Evolutionary conservation across 495 filamentous ascomycete genomes (phyloP).

Genomic region (Penicillium subrubescens): DNA sequence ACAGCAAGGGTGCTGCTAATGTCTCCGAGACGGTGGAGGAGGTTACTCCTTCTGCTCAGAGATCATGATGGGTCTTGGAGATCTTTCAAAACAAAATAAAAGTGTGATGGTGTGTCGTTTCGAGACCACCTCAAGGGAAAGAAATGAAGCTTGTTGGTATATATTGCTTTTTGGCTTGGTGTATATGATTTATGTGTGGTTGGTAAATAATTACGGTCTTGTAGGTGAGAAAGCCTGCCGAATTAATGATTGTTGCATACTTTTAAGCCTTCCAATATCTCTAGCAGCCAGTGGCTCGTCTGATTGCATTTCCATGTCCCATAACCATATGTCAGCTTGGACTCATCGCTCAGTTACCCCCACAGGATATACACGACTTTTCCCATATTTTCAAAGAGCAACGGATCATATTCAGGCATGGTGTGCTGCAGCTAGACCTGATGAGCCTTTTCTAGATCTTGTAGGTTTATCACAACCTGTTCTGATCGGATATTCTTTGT

Average conservation of each 20-base stretch:
- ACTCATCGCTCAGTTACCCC: too few relatives aligned
- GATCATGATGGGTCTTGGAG: constrained; percentile 12
- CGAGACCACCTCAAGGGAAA: neutral
- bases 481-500: too few relatives aligned
- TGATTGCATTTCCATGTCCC: neutral
- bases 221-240: neutral
- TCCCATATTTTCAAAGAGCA: too few relatives aligned
- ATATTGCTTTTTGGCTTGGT: neutral
- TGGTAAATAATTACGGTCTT: neutral
- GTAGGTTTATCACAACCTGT: too few relatives aligned
- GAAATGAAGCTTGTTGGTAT: neutral
- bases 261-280: neutral
- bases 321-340: neutral
- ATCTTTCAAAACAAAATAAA: neutral
- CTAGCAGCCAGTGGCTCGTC: too few relatives aligned
- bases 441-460: too few relatives aligned
- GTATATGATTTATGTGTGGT: neutral
- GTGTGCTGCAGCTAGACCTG: too few relatives aligned
- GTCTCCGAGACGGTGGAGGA: constrained; percentile 33
- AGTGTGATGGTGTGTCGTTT: neutral
- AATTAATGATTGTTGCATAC: neutral
- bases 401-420: too few relatives aligned
- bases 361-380: too few relatives aligned
- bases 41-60: constrained; percentile 7
- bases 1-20: constrained; percentile 42